These are phyloP conservation scores for button mushroom (Agaricus bisporus) DNA, from an alignment of 768 basidiomycete species.

Conservation along the genomic window DNA sequence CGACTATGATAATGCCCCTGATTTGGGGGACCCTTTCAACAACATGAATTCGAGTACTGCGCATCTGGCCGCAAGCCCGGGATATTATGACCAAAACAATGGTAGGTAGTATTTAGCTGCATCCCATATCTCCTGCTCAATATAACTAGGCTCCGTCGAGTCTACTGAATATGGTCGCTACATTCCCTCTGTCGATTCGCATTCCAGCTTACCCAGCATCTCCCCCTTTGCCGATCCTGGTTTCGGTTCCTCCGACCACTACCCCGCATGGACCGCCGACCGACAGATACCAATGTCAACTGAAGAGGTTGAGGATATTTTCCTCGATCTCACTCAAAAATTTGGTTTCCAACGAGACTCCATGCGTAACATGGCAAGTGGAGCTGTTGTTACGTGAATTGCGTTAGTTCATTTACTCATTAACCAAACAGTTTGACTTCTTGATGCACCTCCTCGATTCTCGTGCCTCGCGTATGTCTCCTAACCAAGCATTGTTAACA, in stretches of 20 bases:
- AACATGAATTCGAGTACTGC: slow-evolving; percentile 48
- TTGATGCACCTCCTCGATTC: slow-evolving; percentile 97
- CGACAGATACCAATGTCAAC: slow-evolving; percentile 94
- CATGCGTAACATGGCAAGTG: slow-evolving; percentile 86
- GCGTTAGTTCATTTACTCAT: slow-evolving; percentile 3
- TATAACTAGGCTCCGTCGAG: slow-evolving; percentile 14
- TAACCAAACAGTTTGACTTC: slow-evolving; percentile 75
- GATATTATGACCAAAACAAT: slow-evolving; percentile 32
- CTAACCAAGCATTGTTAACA: slow-evolving; percentile 92
- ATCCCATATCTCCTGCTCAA: background rate
- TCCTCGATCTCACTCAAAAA: slow-evolving; percentile 96
- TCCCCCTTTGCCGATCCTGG: slow-evolving; percentile 57
- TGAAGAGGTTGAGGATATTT: slow-evolving; percentile 98
- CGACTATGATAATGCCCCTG: slow-evolving; percentile 44
- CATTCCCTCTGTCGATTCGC: slow-evolving; percentile 54
- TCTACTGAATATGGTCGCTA: slow-evolving; percentile 38
- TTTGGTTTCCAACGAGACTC: slow-evolving; percentile 97
- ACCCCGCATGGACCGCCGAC: slow-evolving; percentile 93
- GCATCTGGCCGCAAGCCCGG: slow-evolving; percentile 43
- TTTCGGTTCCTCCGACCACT: slow-evolving; percentile 55
- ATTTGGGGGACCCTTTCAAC: slow-evolving; percentile 46
- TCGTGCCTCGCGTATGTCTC: slow-evolving; percentile 95
- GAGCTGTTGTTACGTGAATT: slow-evolving; percentile 3
- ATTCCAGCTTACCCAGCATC: slow-evolving; percentile 50
- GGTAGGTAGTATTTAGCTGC: slow-evolving; percentile 14